Base-by-base conservation (phyloP, 768 basidiomycete genomes). In the Tulasnella sp. region DNA sequence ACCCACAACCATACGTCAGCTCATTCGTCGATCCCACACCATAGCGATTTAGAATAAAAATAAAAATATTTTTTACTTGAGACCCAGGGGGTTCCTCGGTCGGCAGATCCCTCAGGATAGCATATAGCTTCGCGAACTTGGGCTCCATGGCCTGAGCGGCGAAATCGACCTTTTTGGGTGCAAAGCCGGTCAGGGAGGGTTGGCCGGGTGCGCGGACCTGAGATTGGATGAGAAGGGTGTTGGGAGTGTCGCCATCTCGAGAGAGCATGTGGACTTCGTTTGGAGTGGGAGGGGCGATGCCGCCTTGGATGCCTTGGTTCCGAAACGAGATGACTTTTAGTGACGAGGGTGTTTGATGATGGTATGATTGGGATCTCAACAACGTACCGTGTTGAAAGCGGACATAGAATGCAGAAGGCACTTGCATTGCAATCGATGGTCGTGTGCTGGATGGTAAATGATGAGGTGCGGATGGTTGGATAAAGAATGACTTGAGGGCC, bases 291-390 rank as follows among this genome's bases (percentile, higher is more conserved):
- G 85, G 83, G 11, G 79, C 80, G 66, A 90, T 85, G 43, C 87
- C 87, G 29, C 87, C 87, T 11, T 73, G 69, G 67, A 88, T 89
- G 60, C 87, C 87, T 89, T 66, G 17, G n/a, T n/a, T n/a, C n/a
- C n/a, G 29, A 17, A 27, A 31, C 2, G 50, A 27, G 11, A 34
- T 29, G 29, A 43, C 11, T 15, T 3, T 8, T 27, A 24, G 41
- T 25, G 19, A 19, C 8, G 21, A 25, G 41, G 11, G 43, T 8
- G 24, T 9, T 4, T 25, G 12, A 17, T 11, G 10, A 10, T 19
- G 43, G 17, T 4, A 19, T 22, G 12, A 12, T n/a, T n/a, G 15
- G 24, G 29, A 56, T 17, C 44, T 1, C 21, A 56, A 19, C 7
- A 15, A 15, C 49, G 4, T 24, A 51, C 54, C 54, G 1, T 27